Evolutionary conservation across 495 filamentous ascomycete genomes (phyloP), one percentile per base, ranked within the genome.

Genomic region (Neurospora cerealis): DNA sequence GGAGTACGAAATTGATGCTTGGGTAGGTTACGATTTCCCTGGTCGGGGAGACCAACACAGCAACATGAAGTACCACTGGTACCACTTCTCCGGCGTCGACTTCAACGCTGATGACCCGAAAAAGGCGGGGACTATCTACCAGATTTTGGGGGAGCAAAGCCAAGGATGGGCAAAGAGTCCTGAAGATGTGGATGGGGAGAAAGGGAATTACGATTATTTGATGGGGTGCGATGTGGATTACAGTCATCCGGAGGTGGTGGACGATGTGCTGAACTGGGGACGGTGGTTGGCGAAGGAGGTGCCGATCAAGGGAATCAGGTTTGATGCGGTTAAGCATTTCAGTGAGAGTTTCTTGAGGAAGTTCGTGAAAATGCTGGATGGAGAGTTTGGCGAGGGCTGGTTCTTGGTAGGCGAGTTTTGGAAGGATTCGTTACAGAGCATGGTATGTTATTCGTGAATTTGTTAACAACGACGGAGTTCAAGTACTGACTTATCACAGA

Each of bases 241-340:
- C 77, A 80, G 84, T 9, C 88, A 93, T 77, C 86, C 86, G 9
- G 91, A 92, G 74, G 90, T 93, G 6, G 79, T 83, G 70, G 76
- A 85, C 6, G 91, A 94, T 75, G 87, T 93, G 6, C 78, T 91
- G 15, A 81, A 85, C 37, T 93, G 91, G 92, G 90, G 88, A 0
- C 79, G 84, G 11, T 94, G 92, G 91, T 84, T 94, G 28, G 84
- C 83, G 0, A 80, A 85, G 2, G 79, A 89, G 71, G 74, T 91
- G 0, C 85, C 87, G 2, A 80, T 93, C 24, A 84, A 85, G 74
- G 92, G 92, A 8, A 90, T 94, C 76, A 85, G 92, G 9, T 85
- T 94, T n/a, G 92, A 94, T 79, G 92, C 91, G 17, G 87, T 89
- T 24, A 91, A 92, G 78, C 92, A 94, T 81, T 91, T 90, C 78